These are phyloP conservation scores for Podospora sp. DNA, from an alignment of 495 filamentous ascomycete species.

Conservation along the genomic window DNA sequence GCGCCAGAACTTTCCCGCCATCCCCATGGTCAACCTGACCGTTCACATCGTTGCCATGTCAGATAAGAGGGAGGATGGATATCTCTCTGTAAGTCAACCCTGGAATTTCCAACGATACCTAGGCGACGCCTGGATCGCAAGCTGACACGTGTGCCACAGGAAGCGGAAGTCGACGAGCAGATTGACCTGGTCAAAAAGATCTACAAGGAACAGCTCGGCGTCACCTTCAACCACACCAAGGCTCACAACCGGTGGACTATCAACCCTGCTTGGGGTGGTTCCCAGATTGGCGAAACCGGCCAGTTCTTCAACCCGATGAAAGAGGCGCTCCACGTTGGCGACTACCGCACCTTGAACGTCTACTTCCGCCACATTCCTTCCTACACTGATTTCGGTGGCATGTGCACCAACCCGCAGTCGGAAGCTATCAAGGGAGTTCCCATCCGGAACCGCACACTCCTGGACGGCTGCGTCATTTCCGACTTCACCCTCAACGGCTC, in stretches of 20 bases:
- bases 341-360: conserved; percentile 11
- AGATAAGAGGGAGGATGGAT: conserved; percentile 4
- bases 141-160: background rate
- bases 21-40: conserved; percentile 1
- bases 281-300: background rate
- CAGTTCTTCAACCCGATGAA: conserved; percentile 8
- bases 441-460: background rate
- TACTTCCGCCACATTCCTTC: conserved; percentile 8
- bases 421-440: background rate
- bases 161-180: conserved; percentile 13
- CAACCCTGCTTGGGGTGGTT: background rate
- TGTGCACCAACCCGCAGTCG: conserved; percentile 7
- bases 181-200: conserved; percentile 6
- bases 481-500: conserved; percentile 4
- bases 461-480: background rate
- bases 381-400: background rate
- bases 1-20: conserved; percentile 9
- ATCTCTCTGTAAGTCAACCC: conserved; percentile 6
- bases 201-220: conserved; percentile 1
- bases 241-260: conserved; percentile 10
- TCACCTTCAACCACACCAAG: conserved; percentile 16
- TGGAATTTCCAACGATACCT: background rate
- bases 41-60: conserved; percentile 8
- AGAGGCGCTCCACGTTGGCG: conserved; percentile 6
- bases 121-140: background rate